A percentile compares a stretch with the other conserved stretches of the same genome.
Evolutionary conservation across 345 rosid species (phyloP).

Genomic region (Limnanthes douglasii): DNA sequence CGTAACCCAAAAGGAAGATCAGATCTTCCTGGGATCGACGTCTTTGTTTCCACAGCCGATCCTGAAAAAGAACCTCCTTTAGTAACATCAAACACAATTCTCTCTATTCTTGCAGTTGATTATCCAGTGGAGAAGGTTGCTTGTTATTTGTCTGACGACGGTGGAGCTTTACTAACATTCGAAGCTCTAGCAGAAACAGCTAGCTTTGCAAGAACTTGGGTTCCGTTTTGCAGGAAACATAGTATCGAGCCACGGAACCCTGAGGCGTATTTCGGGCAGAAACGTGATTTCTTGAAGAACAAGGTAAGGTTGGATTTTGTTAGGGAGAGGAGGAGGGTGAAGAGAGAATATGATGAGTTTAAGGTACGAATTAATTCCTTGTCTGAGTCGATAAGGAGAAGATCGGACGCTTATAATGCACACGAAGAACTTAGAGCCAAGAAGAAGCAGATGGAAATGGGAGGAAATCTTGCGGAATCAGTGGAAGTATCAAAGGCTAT

Average conservation of each 20-base stretch:
- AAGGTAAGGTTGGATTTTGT: constrained; percentile 64
- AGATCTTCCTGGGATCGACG: constrained; percentile 67
- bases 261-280: constrained; percentile 62
- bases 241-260: constrained; percentile 62
- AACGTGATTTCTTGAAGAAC: constrained; percentile 59
- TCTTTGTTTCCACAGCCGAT: constrained; percentile 71
- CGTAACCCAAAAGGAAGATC: constrained; percentile 66
- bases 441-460: constrained; percentile 55
- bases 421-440: constrained; percentile 59
- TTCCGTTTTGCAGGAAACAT: constrained; percentile 68
- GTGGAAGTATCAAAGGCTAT: constrained; percentile 43
- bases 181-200: constrained; percentile 75
- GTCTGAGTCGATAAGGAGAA: constrained; percentile 54
- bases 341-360: constrained; percentile 77
- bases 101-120: constrained; percentile 60
- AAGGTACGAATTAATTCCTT: constrained; percentile 64
- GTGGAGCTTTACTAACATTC: constrained; percentile 58
- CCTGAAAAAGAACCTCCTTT: constrained; percentile 80
- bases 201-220: constrained; percentile 66
- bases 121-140: constrained; percentile 74
- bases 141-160: constrained; percentile 68
- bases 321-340: constrained; percentile 68
- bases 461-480: constrained; percentile 22
- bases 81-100: constrained; percentile 66
- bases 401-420: constrained; percentile 70